These are phyloP conservation scores for Pyronema omphalodes DNA, from an alignment of 495 filamentous ascomycete genomes.

Conservation along the genomic window DNA sequence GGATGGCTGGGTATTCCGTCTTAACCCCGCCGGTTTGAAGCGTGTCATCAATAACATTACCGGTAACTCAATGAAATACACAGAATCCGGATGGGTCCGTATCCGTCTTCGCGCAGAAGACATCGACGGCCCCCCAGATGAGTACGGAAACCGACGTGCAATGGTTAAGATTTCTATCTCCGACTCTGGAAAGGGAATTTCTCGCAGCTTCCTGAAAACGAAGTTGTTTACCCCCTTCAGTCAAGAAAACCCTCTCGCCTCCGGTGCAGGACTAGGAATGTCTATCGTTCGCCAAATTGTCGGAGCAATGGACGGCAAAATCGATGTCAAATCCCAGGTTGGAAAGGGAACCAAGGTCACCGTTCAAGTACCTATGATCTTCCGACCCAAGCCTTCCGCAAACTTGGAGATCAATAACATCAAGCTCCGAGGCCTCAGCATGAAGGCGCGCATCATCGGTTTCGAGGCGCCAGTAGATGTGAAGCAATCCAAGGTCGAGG, in stretches of 20 bases:
- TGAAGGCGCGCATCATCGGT: constrained; percentile 21
- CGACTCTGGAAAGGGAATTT: constrained; percentile 54
- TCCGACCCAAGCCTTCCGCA: not conserved
- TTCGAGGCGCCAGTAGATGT: constrained; percentile 22
- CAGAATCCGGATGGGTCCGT: constrained; percentile 43
- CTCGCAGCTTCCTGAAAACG: constrained; percentile 45
- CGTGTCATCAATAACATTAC: constrained; percentile 68
- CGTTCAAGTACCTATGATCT: constrained; percentile 23
- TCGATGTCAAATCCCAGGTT: constrained; percentile 39
- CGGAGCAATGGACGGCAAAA: constrained; percentile 37
- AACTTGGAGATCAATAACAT: constrained; percentile 11
- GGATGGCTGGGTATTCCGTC: constrained; percentile 41
- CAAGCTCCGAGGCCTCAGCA: constrained; percentile 16
- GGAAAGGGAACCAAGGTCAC: constrained; percentile 42
- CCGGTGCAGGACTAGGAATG: constrained; percentile 53
- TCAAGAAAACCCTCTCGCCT: constrained; percentile 46
- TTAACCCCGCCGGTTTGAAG: constrained; percentile 53
- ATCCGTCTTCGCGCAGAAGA: constrained; percentile 36
- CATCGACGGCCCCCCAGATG: constrained; percentile 10
- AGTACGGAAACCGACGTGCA: constrained; percentile 19
- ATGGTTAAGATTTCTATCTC: constrained; percentile 34
- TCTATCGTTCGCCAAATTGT: constrained; percentile 51
- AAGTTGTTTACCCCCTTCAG: constrained; percentile 51
- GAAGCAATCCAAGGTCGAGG: constrained; percentile 2
- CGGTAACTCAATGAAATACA: constrained; percentile 72